Conservation (phyloP, 1,284 basidiomycete genomes). For the Porodaedalea pini region DNA sequence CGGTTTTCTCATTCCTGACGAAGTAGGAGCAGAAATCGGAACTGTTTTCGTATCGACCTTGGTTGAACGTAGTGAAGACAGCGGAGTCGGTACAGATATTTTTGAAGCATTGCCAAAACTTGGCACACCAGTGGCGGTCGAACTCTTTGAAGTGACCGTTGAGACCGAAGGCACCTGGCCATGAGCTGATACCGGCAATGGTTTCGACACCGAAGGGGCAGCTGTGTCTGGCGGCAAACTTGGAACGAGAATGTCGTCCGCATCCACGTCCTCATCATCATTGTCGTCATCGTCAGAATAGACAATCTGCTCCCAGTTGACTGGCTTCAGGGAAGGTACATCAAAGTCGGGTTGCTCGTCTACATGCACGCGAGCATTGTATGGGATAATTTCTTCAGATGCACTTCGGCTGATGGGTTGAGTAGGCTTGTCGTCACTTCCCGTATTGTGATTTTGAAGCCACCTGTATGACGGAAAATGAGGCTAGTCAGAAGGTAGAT, state of each 20-base stretch:
- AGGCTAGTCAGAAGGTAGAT: background rate
- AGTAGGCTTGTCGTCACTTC: background rate
- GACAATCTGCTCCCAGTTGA: constrained; percentile 17
- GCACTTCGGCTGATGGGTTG: background rate
- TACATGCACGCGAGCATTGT: constrained; percentile 10
- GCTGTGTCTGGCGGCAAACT: too few species aligned
- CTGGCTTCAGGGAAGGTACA: constrained; percentile 8
- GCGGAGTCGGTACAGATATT: constrained; percentile 8
- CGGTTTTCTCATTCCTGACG: background rate
- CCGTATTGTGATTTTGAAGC: background rate
- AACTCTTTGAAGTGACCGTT: too few species aligned
- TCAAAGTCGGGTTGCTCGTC: background rate
- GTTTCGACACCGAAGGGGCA: too few species aligned
- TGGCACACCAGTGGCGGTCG: background rate
- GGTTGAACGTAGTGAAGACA: background rate
- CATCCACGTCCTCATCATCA: background rate
- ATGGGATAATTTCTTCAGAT: constrained; percentile 12
- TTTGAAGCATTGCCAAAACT: background rate
- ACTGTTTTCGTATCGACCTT: background rate
- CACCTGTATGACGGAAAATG: background rate
- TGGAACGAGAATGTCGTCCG: background rate
- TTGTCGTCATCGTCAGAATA: constrained; percentile 14
- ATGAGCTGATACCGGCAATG: too few species aligned
- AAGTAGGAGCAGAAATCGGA: background rate
- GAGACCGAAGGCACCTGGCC: too few species aligned